Evolutionary conservation across 2,329 filamentous ascomycete species (phyloP).

Genomic region (Cladosporium sp.): DNA sequence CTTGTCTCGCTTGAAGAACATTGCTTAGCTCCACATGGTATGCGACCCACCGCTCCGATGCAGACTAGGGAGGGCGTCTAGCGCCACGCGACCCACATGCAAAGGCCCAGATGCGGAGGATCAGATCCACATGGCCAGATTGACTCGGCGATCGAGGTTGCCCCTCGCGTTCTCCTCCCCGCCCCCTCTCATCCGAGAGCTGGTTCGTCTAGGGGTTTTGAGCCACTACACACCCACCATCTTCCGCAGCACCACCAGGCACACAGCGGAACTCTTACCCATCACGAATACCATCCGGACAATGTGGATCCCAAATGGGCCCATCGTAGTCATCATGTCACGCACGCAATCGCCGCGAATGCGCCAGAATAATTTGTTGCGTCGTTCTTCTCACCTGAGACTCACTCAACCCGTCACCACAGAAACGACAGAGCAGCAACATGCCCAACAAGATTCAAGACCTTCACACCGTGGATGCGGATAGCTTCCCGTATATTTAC

Average conservation of each 20-base stretch:
- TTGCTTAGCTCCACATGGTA: background rate
- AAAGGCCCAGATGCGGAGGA: too few species aligned
- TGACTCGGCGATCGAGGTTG: background rate
- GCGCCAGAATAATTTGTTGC: background rate
- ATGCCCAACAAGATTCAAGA: slow-evolving; percentile 32
- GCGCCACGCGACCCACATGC: background rate
- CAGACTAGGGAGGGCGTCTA: background rate
- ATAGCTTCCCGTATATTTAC: slow-evolving; percentile 30
- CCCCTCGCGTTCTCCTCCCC: background rate
- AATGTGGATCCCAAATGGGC: background rate
- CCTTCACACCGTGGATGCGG: slow-evolving; percentile 28
- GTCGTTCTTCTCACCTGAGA: background rate
- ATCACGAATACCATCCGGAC: background rate
- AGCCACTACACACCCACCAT: background rate
- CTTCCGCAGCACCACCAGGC: background rate
- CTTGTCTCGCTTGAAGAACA: background rate
- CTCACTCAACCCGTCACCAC: slow-evolving; percentile 4
- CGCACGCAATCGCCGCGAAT: background rate
- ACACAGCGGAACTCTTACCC: background rate
- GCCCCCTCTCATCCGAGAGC: background rate
- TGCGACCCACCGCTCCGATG: background rate
- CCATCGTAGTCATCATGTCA: background rate
- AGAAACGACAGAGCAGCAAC: background rate
- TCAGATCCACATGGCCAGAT: background rate
- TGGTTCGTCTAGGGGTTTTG: background rate